Conservation (phyloP, 2,329 filamentous ascomycete genomes). For the Pleomassaria siparia region DNA sequence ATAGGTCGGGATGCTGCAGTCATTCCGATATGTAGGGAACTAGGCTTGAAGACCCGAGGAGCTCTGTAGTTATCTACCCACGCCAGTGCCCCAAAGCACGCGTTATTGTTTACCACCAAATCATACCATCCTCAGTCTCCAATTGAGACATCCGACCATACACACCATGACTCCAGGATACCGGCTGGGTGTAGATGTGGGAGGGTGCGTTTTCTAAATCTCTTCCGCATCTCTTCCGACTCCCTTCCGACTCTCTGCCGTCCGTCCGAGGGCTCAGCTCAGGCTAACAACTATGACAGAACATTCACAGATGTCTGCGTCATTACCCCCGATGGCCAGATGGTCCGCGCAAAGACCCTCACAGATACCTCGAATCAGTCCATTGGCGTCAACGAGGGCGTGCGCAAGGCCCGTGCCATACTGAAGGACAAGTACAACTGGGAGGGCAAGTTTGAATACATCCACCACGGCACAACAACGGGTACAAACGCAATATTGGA, state of each 20-base stretch:
- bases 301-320: constrained; percentile 55
- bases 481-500: constrained; percentile 55
- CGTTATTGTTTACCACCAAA: not conserved
- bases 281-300: constrained; percentile 19
- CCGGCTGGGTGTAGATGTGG: constrained; percentile 37
- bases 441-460: constrained; percentile 51
- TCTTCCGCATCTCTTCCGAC: no score
- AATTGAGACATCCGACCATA: not conserved
- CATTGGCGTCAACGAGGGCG: constrained; percentile 50
- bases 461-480: constrained; percentile 54
- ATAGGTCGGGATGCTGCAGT: constrained; percentile 6
- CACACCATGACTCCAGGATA: constrained; percentile 30
- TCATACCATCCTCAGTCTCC: not conserved
- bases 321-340: constrained; percentile 48
- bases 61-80: not conserved
- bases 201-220: constrained; percentile 39
- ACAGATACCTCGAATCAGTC: constrained; percentile 52
- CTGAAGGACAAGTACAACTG: constrained; percentile 44
- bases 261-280: not conserved
- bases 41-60: not conserved
- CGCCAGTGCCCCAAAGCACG: not conserved
- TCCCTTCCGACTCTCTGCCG: not conserved
- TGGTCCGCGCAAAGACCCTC: constrained; percentile 50
- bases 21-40: constrained; percentile 9
- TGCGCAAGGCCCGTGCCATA: constrained; percentile 44